Conservation (phyloP, 352 stramenopile species). For the Pythium scleroteichum region DNA sequence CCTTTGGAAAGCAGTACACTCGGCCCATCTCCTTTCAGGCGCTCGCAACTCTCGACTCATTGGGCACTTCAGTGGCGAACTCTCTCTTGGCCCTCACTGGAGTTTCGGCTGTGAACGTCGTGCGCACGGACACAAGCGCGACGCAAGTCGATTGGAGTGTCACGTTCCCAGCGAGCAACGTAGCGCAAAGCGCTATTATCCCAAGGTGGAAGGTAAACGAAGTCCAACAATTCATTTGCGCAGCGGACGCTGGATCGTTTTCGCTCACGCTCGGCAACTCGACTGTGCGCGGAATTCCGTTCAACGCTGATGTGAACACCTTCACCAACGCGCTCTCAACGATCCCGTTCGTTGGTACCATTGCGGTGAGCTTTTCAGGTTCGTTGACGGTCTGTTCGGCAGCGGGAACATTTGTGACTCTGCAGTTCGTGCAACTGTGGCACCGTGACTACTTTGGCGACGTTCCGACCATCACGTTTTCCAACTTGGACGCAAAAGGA, state of each 20-base stretch:
- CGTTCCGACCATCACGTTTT: conserved; percentile 62
- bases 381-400: conserved; percentile 49
- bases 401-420: conserved; percentile 58
- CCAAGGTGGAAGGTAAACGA: conserved; percentile 62
- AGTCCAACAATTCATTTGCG: conserved; percentile 81
- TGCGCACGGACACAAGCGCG: conserved; percentile 30
- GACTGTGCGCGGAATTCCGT: conserved; percentile 59
- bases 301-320: conserved; percentile 56
- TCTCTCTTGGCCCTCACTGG: conserved; percentile 46
- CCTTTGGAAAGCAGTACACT: conserved; percentile 67
- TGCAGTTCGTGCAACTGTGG: conserved; percentile 57
- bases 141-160: conserved; percentile 52
- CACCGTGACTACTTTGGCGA: conserved; percentile 55
- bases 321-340: conserved; percentile 42
- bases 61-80: conserved; percentile 49
- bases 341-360: conserved; percentile 45
- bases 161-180: conserved; percentile 47
- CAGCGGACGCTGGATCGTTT: conserved; percentile 59
- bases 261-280: conserved; percentile 55
- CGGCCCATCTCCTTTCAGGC: conserved; percentile 61
- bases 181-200: conserved; percentile 49
- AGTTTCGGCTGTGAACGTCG: conserved; percentile 40
- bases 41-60: conserved; percentile 42
- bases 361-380: conserved; percentile 47
- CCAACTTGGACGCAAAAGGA: conserved; percentile 51